Evolutionary conservation across 1,139 yeast species (phyloP).

Genomic region (Magnusiomyces fungicola): DNA sequence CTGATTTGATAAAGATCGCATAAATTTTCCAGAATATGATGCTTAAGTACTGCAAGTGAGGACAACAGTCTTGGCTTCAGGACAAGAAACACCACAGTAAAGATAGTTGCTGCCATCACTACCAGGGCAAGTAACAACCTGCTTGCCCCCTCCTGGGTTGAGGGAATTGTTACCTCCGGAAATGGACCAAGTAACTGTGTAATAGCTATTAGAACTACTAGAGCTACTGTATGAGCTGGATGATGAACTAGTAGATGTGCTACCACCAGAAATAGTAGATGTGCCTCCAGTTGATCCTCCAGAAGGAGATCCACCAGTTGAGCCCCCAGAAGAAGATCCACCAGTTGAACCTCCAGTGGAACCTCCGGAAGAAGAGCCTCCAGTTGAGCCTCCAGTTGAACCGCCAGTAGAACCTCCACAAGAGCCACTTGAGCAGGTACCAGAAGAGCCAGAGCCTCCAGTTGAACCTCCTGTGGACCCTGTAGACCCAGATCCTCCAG

Average conservation of each 20-base stretch:
- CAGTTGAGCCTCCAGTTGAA: background rate
- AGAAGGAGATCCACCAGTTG: background rate
- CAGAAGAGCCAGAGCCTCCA: slow-evolving; percentile 1
- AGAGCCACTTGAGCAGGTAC: background rate
- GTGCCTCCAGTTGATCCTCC: slow-evolving; percentile 1
- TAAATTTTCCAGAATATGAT: no score
- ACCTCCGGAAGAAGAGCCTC: background rate
- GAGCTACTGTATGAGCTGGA: background rate
- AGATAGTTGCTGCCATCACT: background rate
- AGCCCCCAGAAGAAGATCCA: background rate
- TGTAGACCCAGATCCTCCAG: no score
- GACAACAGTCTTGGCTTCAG: background rate
- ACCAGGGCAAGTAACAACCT: slow-evolving; percentile 1
- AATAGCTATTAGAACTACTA: background rate
- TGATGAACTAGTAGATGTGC: background rate
- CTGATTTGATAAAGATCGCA: no score
- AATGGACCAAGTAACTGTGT: background rate
- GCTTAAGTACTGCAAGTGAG: background rate
- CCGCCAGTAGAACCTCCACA: background rate
- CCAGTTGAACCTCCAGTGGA: background rate
- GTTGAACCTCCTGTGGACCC: background rate
- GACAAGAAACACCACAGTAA: slow-evolving; percentile 1
- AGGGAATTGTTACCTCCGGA: background rate
- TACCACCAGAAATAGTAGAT: background rate
- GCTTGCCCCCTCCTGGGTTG: background rate